These are phyloP conservation scores for Kondoa subrosea DNA, from an alignment of 768 basidiomycete genomes.

Conservation along the genomic window DNA sequence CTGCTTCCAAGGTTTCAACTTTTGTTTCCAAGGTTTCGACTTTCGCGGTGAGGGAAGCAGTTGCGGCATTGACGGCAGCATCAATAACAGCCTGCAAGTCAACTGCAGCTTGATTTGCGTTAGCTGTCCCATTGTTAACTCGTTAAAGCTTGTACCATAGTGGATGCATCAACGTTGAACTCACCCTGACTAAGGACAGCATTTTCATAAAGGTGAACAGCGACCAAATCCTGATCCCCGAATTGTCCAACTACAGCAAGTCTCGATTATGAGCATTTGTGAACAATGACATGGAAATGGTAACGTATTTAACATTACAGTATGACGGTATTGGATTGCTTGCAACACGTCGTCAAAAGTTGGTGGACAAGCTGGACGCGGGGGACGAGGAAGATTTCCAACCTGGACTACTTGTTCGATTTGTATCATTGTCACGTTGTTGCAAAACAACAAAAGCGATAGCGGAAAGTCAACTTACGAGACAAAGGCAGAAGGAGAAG, in stretches of 20 bases:
- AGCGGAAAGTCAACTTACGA: no score
- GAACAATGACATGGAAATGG: not conserved
- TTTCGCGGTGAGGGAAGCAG: not conserved
- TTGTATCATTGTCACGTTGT: not conserved
- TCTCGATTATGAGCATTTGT: no score
- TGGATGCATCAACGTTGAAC: not conserved
- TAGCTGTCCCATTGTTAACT: not conserved
- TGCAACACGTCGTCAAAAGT: not conserved
- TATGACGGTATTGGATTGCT: not conserved
- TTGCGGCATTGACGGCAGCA: not conserved
- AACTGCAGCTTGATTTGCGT: not conserved
- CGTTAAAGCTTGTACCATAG: not conserved
- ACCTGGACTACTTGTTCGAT: not conserved
- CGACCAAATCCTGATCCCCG: not conserved
- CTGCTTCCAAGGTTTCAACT: not conserved
- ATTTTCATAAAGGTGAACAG: not conserved
- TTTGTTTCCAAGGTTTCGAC: not conserved
- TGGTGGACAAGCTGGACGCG: not conserved
- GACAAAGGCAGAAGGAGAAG: no score
- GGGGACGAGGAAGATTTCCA: not conserved
- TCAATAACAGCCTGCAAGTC: not conserved
- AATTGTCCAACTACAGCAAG: not conserved
- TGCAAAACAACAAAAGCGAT: slow-evolving; percentile 1
- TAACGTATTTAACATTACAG: not conserved
- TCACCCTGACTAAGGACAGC: not conserved